Conservation (phyloP, 2,329 filamentous ascomycete genomes). For the Chaetomium strumarium region DNA sequence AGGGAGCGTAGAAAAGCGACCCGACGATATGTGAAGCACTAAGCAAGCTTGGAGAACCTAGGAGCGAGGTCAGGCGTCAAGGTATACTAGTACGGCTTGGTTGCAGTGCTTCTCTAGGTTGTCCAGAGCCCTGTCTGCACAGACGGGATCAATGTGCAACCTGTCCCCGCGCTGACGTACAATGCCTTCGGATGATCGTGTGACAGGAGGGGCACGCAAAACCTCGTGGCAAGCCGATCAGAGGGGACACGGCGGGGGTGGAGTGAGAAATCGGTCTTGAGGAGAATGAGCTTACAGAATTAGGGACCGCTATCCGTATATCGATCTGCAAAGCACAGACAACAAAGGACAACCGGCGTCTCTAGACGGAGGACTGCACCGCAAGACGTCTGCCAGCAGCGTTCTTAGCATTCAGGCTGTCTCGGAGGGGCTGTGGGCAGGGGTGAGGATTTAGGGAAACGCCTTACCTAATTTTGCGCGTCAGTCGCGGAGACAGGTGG, state of each 20-base stretch:
- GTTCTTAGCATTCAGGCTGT: background rate
- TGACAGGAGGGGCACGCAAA: background rate
- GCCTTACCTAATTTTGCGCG: constrained; percentile 14
- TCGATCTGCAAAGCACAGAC: constrained; percentile 7
- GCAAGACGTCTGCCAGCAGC: background rate
- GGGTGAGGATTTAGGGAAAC: constrained; percentile 8
- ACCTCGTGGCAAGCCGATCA: constrained; percentile 1
- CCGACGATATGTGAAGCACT: background rate
- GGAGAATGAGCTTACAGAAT: constrained; percentile 7
- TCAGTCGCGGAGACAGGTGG: constrained; percentile 12
- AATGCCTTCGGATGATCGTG: background rate
- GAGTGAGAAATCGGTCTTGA: background rate
- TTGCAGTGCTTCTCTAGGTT: background rate
- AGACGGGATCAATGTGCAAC: background rate
- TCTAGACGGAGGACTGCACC: constrained; percentile 7
- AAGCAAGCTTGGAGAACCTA: background rate
- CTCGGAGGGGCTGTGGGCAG: constrained; percentile 6
- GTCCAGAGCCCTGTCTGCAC: background rate
- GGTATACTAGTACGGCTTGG: too few species aligned
- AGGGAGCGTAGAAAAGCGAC: background rate
- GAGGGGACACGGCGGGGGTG: constrained; percentile 4
- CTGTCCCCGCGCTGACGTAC: background rate
- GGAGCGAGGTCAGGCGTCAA: background rate
- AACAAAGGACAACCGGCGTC: background rate
- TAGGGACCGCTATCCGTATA: background rate